Evolutionary conservation across 2,329 filamentous ascomycete species (phyloP), one percentile per base, ranked within the genome.

Genomic region (Lecanosticta acicola): DNA sequence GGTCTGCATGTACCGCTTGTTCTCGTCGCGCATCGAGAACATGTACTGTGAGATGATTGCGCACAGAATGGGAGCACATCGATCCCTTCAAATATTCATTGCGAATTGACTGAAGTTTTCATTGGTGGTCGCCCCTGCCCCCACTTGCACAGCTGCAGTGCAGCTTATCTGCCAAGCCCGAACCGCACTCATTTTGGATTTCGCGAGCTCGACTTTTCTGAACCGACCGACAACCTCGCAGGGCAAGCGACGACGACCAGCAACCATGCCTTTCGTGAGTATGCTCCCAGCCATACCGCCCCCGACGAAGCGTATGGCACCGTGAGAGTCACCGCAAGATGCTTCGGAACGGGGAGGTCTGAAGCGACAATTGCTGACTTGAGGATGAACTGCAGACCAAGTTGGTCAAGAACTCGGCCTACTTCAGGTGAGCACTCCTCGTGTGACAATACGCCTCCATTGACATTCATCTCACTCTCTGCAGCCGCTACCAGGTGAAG

Each of bases 321-420:
- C 24, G 24, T 37, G 35, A 37, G 35, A 37, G 85, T 93, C 87
- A 77, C 77, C 80, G 88, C 91, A 96, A 96, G 87, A 88, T 94
- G 89, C 89, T 96, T 96, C 91, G 90, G 87, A 86, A 73, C 74
- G 71, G 53, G 29, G 48, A 74, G 38, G 48, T 75, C 90, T 96
- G 90, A 96, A 96, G 90, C 89, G 90, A 82, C 83, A 95, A 95
- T 95, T 96, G 91, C 91, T 96, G 90, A 96, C 88, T 95, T 87
- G 83, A 73, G 78, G 77, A 73, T 61, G 62, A 73, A 74, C 33
- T 54, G 51, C 46, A 56, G 51, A 53, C 87, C 81, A 97, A 97
- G 83, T 75, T 84, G 72, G 81, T 93, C 72, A 97, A 97, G 86
- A 95, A 85, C 81, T 89, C 85, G 76, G 86, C 93, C 71, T 98